Evolutionary conservation across 2,329 filamentous ascomycete genomes (phyloP), one percentile per base, ranked within the genome.

Genomic region (Elsinoe australis): DNA sequence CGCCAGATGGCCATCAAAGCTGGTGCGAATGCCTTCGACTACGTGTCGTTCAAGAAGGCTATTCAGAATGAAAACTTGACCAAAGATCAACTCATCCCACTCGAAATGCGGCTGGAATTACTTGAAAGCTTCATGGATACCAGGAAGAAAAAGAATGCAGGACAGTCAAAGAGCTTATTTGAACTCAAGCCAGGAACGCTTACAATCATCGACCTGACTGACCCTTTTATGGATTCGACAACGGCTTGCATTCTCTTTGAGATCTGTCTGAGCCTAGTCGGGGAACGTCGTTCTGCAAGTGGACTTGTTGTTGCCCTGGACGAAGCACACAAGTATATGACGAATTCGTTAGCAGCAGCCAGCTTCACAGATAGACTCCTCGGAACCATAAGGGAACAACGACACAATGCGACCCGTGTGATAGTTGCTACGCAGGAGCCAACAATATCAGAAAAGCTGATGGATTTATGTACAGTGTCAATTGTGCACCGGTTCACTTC

Each of bases 371-470:
- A 82, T 4, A 70, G 71, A 0, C 67, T 89, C 0, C 67, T 86
- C 0, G 68, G 71, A 0, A 74, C 76, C 0, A 82, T 90, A 54
- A 75, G 85, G 0, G 70, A 82, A 14, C 84, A 90, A 61, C 78
- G 84, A 0, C 85, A 90, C 58, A 64, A 80, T 1, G 84, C 74
- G 0, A 71, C 75, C 0, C 74, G 85, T 0, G 70, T 88, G 3
- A 60, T 90, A 33, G 80, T 90, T 24, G 80, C 83, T 0, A 90
- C 85, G 0, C 84, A 92, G 58, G 85, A 90, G 56, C 85, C 85
- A 0, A 86, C 82, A 0, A 72, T 89, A 3, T 82, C 80, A 0
- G 77, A 79, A 0, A 71, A 73, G 12, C 71, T 92, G 0, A 71
- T 90, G 0, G 83, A 87, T 47, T 68, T 90, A 0, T 87, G 81